A percentile compares a stretch with the other conserved stretches of the same genome.
Evolutionary conservation across 2,329 filamentous ascomycete genomes (phyloP).

Genomic region (Hymenoscyphus fructigenus): DNA sequence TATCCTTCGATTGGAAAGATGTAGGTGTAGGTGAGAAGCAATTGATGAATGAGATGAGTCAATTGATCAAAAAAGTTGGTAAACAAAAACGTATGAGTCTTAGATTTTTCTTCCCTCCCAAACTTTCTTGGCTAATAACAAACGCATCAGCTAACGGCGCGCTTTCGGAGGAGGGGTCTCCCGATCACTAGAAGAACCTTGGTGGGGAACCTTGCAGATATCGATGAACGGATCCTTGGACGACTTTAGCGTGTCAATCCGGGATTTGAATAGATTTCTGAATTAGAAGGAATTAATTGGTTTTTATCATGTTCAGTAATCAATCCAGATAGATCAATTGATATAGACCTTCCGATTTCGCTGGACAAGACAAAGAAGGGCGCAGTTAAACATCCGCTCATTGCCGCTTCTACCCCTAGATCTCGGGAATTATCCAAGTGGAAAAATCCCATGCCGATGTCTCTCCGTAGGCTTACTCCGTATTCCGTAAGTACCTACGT

Average conservation of each 20-base stretch:
- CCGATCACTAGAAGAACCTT: background rate
- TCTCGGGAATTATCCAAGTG: too few species aligned
- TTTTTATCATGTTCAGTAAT: background rate
- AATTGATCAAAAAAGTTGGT: background rate
- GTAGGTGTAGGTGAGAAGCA: background rate
- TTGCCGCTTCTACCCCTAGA: too few species aligned
- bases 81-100: constrained; percentile 6
- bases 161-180: constrained; percentile 5
- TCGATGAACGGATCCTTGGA: background rate
- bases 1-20: background rate
- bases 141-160: constrained; percentile 5
- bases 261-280: background rate
- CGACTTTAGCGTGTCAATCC: background rate
- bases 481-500: too few species aligned
- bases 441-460: too few species aligned
- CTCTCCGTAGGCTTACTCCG: too few species aligned
- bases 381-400: too few species aligned
- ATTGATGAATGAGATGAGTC: background rate
- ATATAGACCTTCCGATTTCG: background rate
- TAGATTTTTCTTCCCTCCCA: constrained; percentile 7
- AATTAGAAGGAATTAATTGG: background rate
- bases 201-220: background rate
- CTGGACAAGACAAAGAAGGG: too few species aligned
- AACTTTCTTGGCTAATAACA: constrained; percentile 2
- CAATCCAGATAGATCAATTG: background rate